phyloP scores from a whole-genome alignment of 176 grass and related monocot genomes.

The Raddia guianensis region DNA sequence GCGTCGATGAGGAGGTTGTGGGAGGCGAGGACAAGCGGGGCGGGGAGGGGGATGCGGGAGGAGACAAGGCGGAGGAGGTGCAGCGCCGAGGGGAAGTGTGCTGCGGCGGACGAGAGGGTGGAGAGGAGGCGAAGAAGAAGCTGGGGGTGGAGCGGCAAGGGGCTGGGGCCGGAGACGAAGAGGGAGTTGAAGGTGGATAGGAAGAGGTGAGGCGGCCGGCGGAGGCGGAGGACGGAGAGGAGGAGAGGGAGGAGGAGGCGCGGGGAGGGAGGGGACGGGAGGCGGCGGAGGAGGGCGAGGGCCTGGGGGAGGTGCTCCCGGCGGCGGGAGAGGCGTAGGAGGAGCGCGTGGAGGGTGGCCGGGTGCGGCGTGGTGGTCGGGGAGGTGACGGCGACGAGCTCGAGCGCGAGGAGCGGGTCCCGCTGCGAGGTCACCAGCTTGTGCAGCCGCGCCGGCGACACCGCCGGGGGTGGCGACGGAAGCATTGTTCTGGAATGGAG shows the following conservation, averaged over 20 bases:
- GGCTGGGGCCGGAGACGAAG: conserved; percentile 51
- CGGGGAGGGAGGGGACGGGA: conserved; percentile 49
- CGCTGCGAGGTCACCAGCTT: conserved; percentile 72
- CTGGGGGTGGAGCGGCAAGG: conserved; percentile 46
- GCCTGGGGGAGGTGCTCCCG: conserved; percentile 58
- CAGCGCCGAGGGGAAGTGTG: conserved; percentile 52
- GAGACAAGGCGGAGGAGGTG: conserved; percentile 58
- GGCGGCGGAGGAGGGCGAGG: conserved; percentile 59
- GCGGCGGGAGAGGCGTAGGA: conserved; percentile 54
- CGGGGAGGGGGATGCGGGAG: conserved; percentile 46
- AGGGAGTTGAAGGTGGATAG: conserved; percentile 59
- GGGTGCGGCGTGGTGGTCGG: conserved; percentile 45
- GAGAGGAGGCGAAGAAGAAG: conserved; percentile 50
- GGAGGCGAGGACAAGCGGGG: conserved; percentile 58
- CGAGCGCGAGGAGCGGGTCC: conserved; percentile 72
- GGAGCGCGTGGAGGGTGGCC: conserved; percentile 43
- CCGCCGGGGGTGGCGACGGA: conserved; percentile 29
- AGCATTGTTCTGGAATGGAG: background rate
- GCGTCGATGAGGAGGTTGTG: conserved; percentile 78
- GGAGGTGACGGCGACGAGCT: conserved; percentile 57
- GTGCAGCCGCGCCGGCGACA: conserved; percentile 73
- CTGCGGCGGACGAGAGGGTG: conserved; percentile 41
- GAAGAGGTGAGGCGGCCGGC: conserved; percentile 54
- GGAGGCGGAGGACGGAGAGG: conserved; percentile 57
- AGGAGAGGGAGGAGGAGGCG: conserved; percentile 49